Percentiles rank a stretch among this genome's conserved stretches.
Conservation (phyloP, 2,329 filamentous ascomycete species). For the Cytospora chrysosperma region DNA sequence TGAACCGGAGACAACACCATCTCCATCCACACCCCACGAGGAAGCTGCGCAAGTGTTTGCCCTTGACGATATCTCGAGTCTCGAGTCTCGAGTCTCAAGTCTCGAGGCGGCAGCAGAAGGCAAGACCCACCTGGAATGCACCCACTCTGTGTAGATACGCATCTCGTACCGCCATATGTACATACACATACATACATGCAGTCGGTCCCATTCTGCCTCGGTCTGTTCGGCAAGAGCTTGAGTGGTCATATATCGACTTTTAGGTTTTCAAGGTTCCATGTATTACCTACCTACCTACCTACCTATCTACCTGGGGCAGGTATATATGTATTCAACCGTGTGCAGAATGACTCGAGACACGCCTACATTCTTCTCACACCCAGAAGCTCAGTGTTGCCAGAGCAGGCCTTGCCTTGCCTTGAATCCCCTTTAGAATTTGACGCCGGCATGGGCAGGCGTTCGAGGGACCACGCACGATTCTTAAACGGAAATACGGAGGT, state of each 20-base stretch:
- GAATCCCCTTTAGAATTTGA: background rate
- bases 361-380: background rate
- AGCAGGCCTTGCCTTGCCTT: background rate
- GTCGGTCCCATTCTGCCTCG: background rate
- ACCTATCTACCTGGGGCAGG: too few relatives aligned
- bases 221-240: background rate
- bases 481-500: background rate
- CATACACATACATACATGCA: too few relatives aligned
- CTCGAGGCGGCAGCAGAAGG: background rate
- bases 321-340: too few relatives aligned
- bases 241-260: too few relatives aligned
- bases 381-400: background rate
- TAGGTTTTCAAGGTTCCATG: too few relatives aligned
- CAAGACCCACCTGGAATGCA: background rate
- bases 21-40: background rate
- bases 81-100: background rate
- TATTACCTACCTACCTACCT: too few relatives aligned
- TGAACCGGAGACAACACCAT: background rate
- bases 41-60: background rate
- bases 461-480: background rate
- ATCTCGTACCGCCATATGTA: background rate
- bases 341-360: background rate
- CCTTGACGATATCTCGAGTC: background rate
- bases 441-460: background rate
- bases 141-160: background rate